A percentile compares a stretch with the other conserved stretches of the same genome.
These are phyloP conservation scores for Pichia californica DNA, from an alignment of 805 yeast genomes.

Conservation along the genomic window DNA sequence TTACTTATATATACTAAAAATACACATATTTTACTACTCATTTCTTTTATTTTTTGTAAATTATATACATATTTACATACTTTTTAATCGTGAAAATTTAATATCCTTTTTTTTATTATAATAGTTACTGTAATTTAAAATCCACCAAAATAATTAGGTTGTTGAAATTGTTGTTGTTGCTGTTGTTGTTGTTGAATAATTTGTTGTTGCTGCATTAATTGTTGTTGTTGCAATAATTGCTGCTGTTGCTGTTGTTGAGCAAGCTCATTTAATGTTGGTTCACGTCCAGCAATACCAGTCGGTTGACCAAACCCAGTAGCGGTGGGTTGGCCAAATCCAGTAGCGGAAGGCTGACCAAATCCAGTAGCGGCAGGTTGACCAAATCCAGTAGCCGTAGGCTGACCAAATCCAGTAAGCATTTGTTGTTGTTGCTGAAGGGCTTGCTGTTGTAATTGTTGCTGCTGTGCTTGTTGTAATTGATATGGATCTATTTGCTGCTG, in stretches of 20 bases:
- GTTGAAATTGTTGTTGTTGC: constrained; percentile 14
- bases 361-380: too few relatives aligned
- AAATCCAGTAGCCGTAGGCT: constrained; percentile 7
- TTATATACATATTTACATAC: too few relatives aligned
- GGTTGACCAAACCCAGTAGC: too few relatives aligned
- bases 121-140: constrained; percentile 8
- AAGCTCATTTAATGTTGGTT: constrained; percentile 5
- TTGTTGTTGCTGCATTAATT: constrained; percentile 15
- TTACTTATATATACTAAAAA: too few relatives aligned
- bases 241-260: constrained; percentile 12
- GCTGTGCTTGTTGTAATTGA: constrained; percentile 15
- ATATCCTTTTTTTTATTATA: too few relatives aligned
- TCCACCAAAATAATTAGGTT: constrained; percentile 18
- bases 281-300: too few relatives aligned
- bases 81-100: too few relatives aligned
- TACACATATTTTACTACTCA: too few relatives aligned
- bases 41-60: too few relatives aligned
- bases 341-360: too few relatives aligned
- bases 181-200: constrained; percentile 12
- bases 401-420: constrained; percentile 21
- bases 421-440: constrained; percentile 14
- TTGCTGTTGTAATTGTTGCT: constrained; percentile 19
- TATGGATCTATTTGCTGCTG: constrained; percentile 10
- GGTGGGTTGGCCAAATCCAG: constrained; percentile 15
- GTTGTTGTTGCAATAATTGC: constrained; percentile 16